Evolutionary conservation across 371 early-diverging fungal genomes (phyloP), one percentile per base, ranked within the genome.

Genomic region (Mucor piriformis): DNA sequence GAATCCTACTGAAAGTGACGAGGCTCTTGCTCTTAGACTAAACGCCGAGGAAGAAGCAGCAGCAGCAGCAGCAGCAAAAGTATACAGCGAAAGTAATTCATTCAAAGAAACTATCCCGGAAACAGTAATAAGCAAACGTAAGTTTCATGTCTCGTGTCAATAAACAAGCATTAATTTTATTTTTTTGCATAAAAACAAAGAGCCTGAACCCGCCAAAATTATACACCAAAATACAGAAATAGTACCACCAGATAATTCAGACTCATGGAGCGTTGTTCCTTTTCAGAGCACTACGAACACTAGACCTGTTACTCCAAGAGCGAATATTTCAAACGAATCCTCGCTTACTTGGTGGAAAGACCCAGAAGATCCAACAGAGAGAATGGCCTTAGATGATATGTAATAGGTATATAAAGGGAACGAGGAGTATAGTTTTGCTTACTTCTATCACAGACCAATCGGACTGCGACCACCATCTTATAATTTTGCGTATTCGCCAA

Each of bases 291-390:
- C 8, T 21, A 16, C 13, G 8, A 7, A 12, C 6, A n/a, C 43
- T 47, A 42, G 49, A 29, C 8, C 59, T 27, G 29, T 51, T 1
- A 55, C 20, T 40, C 20, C 23, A 34, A 49, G 25, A 27, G 35
- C 29, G 16, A 49, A 16, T 1, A 4, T 42, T 32, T 20, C 61
- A 8, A 55, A 42, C 10, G 37, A 54, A 16, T 48, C 50, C 27
- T 62, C 63, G 6, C 37, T 80, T 11, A 77, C 77, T 16, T 73
- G 76, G 76, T 81, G 81, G 81, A 61, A 33, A 15, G 77, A 81
- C 29, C 81, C 81, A 8, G 66, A 67, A 10, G 47, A 73, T 67
- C 76, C 74, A 4, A 56, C 62, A 6, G 66, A 72, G 2, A 61
- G 74, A 38, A 33, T 34, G 16, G 73, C 67, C 0, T 29, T 49